Base-by-base conservation (phyloP, 2,329 filamentous ascomycete species). In the Nigrospora oryzae region DNA sequence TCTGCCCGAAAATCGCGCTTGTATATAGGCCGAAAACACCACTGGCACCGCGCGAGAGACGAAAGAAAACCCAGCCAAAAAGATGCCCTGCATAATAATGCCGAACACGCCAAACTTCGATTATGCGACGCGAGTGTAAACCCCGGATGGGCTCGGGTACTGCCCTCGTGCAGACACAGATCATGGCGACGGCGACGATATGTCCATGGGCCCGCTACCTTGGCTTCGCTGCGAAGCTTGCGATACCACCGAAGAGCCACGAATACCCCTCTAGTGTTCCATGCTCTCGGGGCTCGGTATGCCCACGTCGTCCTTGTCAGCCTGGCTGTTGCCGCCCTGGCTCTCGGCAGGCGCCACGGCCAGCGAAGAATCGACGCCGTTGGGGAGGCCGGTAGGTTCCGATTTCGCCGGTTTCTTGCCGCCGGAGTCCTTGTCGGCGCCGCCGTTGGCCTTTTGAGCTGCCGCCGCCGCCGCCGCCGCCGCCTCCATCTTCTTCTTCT, bases 271-370 rank as follows among this genome's bases (percentile, higher is more conserved):
- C 53, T 63, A 69, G 46, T 58, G 68, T 63, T 76, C 75, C 52
- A 88, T 80, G 62, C 86, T 89, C 66, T 91, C 83, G 4, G 88
- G 88, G 59, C 86, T 93, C 73, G 91, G 89, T 80, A 91, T 89
- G 16, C 84, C 84, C 31, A 81, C 79, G 43, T 80, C 79, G 46
- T 82, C 82, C 58, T 85, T 83, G 53, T 83, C 83, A 45, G 77
- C 83, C 60, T 81, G 80, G 49, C 75, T 83, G 55, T 79, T 68
- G 44, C 70, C 72, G n/a, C 69, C 73, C 55, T 74, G 69, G 63
- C 70, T 84, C 54, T 72, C 75, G 50, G n/a, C 35, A n/a, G 35
- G n/a, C 6, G n/a, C 35, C 11, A 36, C 35, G 14, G 4, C 11
- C 35, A 28, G 23, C 23, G 23, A 28, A 28, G 23, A 28, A 28